Conservation (phyloP, 176 grass and related monocot species). For the Saccharum officinarum region DNA sequence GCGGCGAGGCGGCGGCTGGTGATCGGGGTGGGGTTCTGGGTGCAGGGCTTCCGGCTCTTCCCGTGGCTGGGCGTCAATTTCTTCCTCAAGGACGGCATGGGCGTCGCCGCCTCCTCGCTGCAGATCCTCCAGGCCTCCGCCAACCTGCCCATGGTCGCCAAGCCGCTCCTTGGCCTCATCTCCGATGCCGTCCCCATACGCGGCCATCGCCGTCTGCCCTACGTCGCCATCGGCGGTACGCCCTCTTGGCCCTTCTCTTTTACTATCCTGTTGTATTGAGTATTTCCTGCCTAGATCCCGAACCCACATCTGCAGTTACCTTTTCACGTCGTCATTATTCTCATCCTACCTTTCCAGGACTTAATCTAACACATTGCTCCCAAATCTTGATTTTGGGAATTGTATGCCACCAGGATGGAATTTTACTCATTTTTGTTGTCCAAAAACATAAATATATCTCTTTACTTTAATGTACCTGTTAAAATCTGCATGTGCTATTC, state of each 20-base stretch:
- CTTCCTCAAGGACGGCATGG: conserved; percentile 94
- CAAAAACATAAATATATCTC: not conserved
- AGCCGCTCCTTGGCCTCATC: conserved; percentile 84
- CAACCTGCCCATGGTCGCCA: conserved; percentile 91
- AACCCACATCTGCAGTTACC: not conserved
- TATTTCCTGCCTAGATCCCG: conserved; percentile 38
- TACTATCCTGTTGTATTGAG: not conserved
- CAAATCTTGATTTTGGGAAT: not conserved
- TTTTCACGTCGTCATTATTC: not conserved
- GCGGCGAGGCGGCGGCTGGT: conserved; percentile 55
- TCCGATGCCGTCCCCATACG: conserved; percentile 78
- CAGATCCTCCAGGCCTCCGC: conserved; percentile 94
- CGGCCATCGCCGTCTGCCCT: conserved; percentile 78
- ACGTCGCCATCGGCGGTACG: conserved; percentile 88
- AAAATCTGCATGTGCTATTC: not conserved
- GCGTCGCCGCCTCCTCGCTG: conserved; percentile 65
- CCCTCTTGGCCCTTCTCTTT: not conserved
- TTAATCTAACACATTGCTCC: not conserved
- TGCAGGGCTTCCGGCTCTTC: conserved; percentile 92
- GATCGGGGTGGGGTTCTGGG: conserved; percentile 86
- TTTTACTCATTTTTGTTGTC: not conserved
- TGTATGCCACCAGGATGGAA: not conserved
- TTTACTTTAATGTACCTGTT: not conserved
- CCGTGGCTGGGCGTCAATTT: conserved; percentile 89
- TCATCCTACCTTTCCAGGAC: not conserved